Evolutionary conservation across 352 stramenopile species (phyloP), one percentile per base, ranked within the genome.

Genomic region (Globisporangium spiculum): DNA sequence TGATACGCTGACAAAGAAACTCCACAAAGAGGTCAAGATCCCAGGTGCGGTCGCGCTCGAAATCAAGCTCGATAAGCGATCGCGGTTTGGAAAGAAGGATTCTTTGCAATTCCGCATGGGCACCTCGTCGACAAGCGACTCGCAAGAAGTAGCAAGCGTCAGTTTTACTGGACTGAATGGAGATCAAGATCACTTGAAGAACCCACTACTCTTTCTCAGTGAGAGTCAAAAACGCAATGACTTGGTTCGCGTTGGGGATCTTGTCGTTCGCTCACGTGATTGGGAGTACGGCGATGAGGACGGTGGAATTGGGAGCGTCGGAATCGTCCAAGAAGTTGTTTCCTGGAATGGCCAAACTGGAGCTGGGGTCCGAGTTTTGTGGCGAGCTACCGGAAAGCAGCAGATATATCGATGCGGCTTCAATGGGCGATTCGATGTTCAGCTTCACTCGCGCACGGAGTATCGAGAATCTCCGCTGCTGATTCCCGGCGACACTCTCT

Each of bases 251-350:
- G 65, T 78, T 27, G 80, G 77, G 1, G 82, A 94, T 41, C 54
- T 69, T 12, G 84, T 94, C 1, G 71, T 90, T 56, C 77, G 85
- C 4, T 86, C 85, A 18, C 71, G 67, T 30, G 84, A 93, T 52
- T 94, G 87, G 87, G 73, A 81, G 55, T 93, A 92, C 62, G 84
- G 68, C 3, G 70, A 92, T 34, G 87, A 94, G 79, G 87, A 93
- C 60, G 87, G 87, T 36, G 82, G 80, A 7, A 27, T 72, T 24
- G 87, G 87, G n/a, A 80, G 73, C 52, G 32, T 90, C 9, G 87
- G 87, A 24, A 66, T 78, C 38, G 77, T 92, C 2, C 59, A 86
- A 65, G 80, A 86, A 18, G 65, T 90, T 20, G 86, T 83, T 44
- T 20, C 74, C 1, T 94, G 86, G 86, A 67, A 69, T 1, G 62